These are phyloP conservation scores for Monosporascus sp. DNA, from an alignment of 2,329 filamentous ascomycete species.

Conservation along the genomic window DNA sequence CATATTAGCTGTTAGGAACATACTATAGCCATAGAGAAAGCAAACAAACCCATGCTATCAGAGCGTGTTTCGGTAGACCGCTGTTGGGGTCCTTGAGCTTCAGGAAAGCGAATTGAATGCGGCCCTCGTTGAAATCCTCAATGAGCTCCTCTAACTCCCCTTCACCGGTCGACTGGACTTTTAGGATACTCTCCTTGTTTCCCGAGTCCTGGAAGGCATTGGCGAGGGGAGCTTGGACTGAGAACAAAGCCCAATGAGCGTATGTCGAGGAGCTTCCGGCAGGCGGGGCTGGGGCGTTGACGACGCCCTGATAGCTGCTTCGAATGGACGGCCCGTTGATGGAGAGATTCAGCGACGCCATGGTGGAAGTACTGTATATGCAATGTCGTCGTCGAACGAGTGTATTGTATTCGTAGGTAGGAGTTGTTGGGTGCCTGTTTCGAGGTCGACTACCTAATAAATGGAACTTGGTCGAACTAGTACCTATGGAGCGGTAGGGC, in stretches of 20 bases:
- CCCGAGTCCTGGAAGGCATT: constrained; percentile 87
- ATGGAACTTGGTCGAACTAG: not conserved
- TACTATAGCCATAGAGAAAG: not conserved
- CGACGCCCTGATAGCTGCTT: constrained; percentile 64
- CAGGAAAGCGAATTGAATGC: constrained; percentile 93
- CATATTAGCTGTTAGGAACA: constrained; percentile 2
- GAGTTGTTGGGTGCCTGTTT: too few relatives aligned
- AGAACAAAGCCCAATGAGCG: constrained; percentile 90
- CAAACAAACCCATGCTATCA: constrained; percentile 74
- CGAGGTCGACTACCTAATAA: too few relatives aligned
- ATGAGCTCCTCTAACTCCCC: constrained; percentile 85
- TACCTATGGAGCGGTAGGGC: not conserved
- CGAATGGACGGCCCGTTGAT: constrained; percentile 79
- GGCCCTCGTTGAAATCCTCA: constrained; percentile 94
- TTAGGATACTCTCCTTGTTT: constrained; percentile 88
- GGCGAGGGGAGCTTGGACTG: constrained; percentile 83
- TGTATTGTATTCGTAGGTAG: too few relatives aligned
- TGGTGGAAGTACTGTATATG: constrained; percentile 30
- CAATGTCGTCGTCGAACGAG: too few relatives aligned
- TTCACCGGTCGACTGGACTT: constrained; percentile 90
- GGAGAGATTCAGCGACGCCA: constrained; percentile 78
- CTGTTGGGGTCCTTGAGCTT: constrained; percentile 96
- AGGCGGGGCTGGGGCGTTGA: constrained; percentile 46
- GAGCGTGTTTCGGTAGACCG: constrained; percentile 78
- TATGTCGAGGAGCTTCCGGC: constrained; percentile 68